These are phyloP conservation scores for Umbelopsis ramanniana DNA, from an alignment of 192 early-diverging fungal species.

Conservation along the genomic window DNA sequence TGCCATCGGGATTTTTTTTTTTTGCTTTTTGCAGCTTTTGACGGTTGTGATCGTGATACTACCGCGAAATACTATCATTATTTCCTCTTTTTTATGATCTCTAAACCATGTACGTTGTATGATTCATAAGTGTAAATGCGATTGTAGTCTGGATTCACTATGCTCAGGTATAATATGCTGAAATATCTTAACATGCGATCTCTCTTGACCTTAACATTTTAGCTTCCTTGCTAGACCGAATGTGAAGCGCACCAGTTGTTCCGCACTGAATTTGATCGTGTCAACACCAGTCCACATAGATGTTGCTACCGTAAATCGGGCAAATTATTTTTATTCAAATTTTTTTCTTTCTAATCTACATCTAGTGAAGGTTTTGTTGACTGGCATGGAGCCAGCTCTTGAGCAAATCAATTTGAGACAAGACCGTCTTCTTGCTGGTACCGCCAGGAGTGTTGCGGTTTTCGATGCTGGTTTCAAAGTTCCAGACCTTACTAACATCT, in stretches of 20 bases:
- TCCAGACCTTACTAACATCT: constrained; percentile 85
- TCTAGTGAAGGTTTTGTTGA: constrained; percentile 20
- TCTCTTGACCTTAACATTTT: too few relatives aligned
- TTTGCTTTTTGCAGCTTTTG: background rate
- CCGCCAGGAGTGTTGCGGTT: constrained; percentile 88
- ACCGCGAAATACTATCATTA: too few relatives aligned
- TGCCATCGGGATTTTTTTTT: background rate
- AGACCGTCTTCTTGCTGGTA: constrained; percentile 79
- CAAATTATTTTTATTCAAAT: background rate
- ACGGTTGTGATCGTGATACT: background rate
- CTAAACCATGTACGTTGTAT: too few relatives aligned
- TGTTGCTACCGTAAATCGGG: background rate
- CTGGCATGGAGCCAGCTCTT: constrained; percentile 58
- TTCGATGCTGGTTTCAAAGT: constrained; percentile 91
- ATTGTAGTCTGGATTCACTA: background rate
- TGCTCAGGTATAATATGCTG: background rate
- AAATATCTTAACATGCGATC: background rate
- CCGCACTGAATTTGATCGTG: background rate
- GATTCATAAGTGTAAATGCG: too few relatives aligned
- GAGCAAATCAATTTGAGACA: constrained; percentile 80
- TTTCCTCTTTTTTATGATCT: too few relatives aligned
- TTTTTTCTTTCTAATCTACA: constrained; percentile 1
- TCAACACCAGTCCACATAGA: too few relatives aligned
- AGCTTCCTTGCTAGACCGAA: background rate
- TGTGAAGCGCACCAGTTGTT: background rate